These are phyloP conservation scores for Aspergillus incahuasiensis DNA, from an alignment of 495 filamentous ascomycete species.

Conservation along the genomic window DNA sequence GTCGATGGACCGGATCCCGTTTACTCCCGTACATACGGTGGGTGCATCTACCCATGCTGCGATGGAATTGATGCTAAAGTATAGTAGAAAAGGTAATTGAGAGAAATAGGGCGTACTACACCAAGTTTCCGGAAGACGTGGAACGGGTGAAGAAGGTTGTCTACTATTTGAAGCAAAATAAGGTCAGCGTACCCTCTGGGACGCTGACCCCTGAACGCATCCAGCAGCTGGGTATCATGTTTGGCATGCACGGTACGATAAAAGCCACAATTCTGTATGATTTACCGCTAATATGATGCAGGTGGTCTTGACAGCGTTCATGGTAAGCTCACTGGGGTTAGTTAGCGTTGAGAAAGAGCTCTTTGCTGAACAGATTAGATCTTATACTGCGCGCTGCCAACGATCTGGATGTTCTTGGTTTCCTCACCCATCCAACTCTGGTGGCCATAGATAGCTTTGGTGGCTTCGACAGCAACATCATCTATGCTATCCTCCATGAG, in stretches of 20 bases:
- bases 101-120: constrained; percentile 73
- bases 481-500: constrained; percentile 87
- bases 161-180: constrained; percentile 53
- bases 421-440: constrained; percentile 67
- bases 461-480: constrained; percentile 65
- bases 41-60: not conserved
- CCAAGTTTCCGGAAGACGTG: constrained; percentile 82
- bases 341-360: not conserved
- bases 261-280: constrained; percentile 33
- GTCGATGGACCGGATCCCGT: constrained; percentile 66
- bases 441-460: constrained; percentile 58
- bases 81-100: constrained; percentile 51
- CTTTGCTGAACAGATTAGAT: constrained; percentile 33
- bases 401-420: constrained; percentile 68
- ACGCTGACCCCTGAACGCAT: constrained; percentile 64
- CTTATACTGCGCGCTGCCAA: constrained; percentile 61
- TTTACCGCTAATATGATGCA: constrained; percentile 21
- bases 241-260: constrained; percentile 69
- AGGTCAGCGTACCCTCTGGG: constrained; percentile 60
- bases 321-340: constrained; percentile 26
- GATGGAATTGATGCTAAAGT: not conserved
- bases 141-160: constrained; percentile 62
- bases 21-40: constrained; percentile 64
- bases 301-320: constrained; percentile 67
- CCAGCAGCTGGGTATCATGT: constrained; percentile 66